These are phyloP conservation scores for Xanthoconium purpureum DNA, from an alignment of 768 basidiomycete genomes.

Conservation along the genomic window DNA sequence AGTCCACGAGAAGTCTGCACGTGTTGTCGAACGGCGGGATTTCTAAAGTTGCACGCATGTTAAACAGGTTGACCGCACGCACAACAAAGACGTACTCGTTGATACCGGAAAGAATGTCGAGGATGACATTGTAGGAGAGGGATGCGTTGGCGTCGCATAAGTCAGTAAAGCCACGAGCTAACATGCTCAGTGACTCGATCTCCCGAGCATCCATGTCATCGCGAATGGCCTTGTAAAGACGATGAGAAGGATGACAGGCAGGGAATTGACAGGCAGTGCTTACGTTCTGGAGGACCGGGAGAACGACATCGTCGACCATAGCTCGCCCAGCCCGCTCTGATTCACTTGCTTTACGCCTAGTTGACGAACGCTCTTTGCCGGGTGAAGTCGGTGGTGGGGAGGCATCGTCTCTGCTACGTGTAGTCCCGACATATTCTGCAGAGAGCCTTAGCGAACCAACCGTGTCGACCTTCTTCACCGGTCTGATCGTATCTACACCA, in stretches of 20 bases:
- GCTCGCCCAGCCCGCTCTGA: constrained; percentile 58
- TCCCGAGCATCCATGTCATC: constrained; percentile 88
- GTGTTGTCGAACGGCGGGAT: constrained; percentile 72
- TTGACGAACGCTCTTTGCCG: constrained; percentile 36
- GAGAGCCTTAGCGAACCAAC: constrained; percentile 73
- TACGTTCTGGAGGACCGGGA: constrained; percentile 77
- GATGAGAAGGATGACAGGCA: not conserved
- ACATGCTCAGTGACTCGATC: constrained; percentile 85
- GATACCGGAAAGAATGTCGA: constrained; percentile 87
- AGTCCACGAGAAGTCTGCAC: constrained; percentile 76
- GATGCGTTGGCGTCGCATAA: constrained; percentile 79
- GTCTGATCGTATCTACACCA: constrained; percentile 87
- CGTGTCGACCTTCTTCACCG: constrained; percentile 88
- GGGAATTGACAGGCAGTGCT: constrained; percentile 19
- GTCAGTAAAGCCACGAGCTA: constrained; percentile 86
- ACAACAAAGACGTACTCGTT: constrained; percentile 66
- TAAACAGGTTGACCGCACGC: not conserved
- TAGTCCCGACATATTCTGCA: constrained; percentile 75
- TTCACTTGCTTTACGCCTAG: constrained; percentile 54
- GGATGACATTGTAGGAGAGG: constrained; percentile 81
- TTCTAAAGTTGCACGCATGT: constrained; percentile 44
- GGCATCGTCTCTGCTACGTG: constrained; percentile 53
- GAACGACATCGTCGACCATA: constrained; percentile 80
- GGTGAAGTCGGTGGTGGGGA: constrained; percentile 45
- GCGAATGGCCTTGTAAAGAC: constrained; percentile 51